Base-by-base conservation (phyloP, 805 yeast genomes). In the Pichia occidentalis region DNA sequence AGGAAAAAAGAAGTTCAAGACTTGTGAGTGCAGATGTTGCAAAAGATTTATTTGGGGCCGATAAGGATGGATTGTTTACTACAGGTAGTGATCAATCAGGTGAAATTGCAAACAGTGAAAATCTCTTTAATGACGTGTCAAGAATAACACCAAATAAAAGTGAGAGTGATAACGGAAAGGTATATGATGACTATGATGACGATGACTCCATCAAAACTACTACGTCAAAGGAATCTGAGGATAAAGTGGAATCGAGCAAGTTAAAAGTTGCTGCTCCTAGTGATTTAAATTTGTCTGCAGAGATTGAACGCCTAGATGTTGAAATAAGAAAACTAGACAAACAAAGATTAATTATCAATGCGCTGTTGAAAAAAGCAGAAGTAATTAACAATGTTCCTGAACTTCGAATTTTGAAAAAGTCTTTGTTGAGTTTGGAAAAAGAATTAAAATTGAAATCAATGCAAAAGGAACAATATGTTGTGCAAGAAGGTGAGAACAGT, bases 401-500 rank as follows among this genome's bases (percentile, higher is more conserved):
- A 52, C 61, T 83, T 34, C 71, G 78, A 40, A 69, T 87, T 32
- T 60, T 90, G 46, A 65, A 64, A 34, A 82, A 80, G 50, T 86
- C 96, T 0, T 73, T 74, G 33, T 48, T 70, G 12, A 75, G 85
- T 40, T 66, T 86, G 40, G 73, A 72, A 24, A 66, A 82, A 43
- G 97, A 88, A 51, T 68, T 86, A n/a, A 75, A 74, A 34, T 56
- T 77, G 3, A 83, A 82, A 47, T 88, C 84, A 50, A 61, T 83
- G 24, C 81, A 82, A 44, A 74, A 74, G 43, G 95, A 85, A 46
- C 95, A 85, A 53, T 80, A 76, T 48, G 72, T 82, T 36, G 84
- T 87, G 2, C 95, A 85, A 52, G 94, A 85, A 46, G 80, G 74
- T 50, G 90, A 83, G 28, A 83, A 80, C 53, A 78, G 85, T 46